Conservation (phyloP, 306 rosid species). For the Vigna hirtella region DNA sequence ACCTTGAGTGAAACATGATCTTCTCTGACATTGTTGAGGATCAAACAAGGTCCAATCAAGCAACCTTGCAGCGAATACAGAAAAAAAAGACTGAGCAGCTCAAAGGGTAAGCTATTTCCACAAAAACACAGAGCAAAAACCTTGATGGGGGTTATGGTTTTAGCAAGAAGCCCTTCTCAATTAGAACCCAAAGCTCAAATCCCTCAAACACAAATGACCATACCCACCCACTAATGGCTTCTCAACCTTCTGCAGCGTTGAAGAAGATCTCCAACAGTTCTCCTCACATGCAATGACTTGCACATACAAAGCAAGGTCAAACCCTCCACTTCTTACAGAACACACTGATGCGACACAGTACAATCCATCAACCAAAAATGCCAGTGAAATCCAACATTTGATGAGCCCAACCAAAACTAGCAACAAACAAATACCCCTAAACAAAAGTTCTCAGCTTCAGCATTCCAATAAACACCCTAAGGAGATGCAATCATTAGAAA, state of each 20-base stretch:
- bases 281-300: not conserved
- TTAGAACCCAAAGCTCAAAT: constrained; percentile 39
- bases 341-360: constrained; percentile 13
- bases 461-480: not conserved
- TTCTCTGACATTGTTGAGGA: constrained; percentile 75
- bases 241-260: constrained; percentile 43
- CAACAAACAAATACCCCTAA: constrained; percentile 37
- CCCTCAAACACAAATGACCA: constrained; percentile 12
- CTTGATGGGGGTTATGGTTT: constrained; percentile 14
- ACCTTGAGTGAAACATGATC: constrained; percentile 67
- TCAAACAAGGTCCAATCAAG: constrained; percentile 25
- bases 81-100: constrained; percentile 3
- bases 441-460: constrained; percentile 26
- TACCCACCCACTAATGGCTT: constrained; percentile 28
- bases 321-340: not conserved
- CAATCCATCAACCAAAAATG: not conserved
- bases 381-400: constrained; percentile 45
- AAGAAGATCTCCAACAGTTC: constrained; percentile 32
- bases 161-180: constrained; percentile 14
- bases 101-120: constrained; percentile 25
- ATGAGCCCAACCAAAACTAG: constrained; percentile 44
- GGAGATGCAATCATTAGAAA: constrained; percentile 17
- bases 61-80: constrained; percentile 21
- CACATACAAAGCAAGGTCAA: constrained; percentile 1
- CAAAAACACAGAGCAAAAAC: constrained; percentile 31